Base-by-base conservation (phyloP, 2,329 filamentous ascomycete species). In the Alternaria sp. region DNA sequence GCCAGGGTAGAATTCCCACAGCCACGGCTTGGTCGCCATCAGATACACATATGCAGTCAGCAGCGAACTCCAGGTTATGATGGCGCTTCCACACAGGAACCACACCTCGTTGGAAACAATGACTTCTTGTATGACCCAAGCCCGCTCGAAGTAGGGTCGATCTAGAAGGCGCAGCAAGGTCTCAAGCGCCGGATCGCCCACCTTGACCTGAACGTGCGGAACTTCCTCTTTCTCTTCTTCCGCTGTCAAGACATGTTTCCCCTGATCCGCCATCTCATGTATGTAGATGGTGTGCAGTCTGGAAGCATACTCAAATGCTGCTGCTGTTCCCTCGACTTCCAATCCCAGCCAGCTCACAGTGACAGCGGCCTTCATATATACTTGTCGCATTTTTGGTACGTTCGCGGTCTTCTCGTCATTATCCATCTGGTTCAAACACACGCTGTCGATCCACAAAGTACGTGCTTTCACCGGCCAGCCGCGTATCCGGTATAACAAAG, bases 61-160 rank as follows among this genome's bases (percentile, higher is more conserved):
- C 20, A 20, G 20, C 20, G 20, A 20, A 20, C 20, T 20, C 20
- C 20, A 20, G 22, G 7, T 4, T 36, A 48, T 34, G 12, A 22
- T 22, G 4, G 46, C 46, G 46, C 30, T 48, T 48, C 46, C 46
- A 48, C 46, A 48, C 46, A 48, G 7, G 46, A 9, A 48, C 18
- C 18, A 24, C 46, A 48, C 28, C 0, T 0, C 0, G 2, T 20
- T 20, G 1, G 46, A 48, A 48, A 48, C 46, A 5, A 48, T 8
- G 2, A 48, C 18, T 12, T 48, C 46, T 12, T 48, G 46, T 8
- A 48, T 36, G 30, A 48, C 12, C 46, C 46, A 48, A 1, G 46
- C 14, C 3, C 30, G 46, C 20, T 48, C 46, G 18, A 48, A 48
- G 14, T 48, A 48, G n/a, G 46, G 46, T 3, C 46, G 30, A 3